These are phyloP conservation scores for Eucalyptus erythrocorys DNA, from an alignment of 345 rosid genomes.

Conservation along the genomic window DNA sequence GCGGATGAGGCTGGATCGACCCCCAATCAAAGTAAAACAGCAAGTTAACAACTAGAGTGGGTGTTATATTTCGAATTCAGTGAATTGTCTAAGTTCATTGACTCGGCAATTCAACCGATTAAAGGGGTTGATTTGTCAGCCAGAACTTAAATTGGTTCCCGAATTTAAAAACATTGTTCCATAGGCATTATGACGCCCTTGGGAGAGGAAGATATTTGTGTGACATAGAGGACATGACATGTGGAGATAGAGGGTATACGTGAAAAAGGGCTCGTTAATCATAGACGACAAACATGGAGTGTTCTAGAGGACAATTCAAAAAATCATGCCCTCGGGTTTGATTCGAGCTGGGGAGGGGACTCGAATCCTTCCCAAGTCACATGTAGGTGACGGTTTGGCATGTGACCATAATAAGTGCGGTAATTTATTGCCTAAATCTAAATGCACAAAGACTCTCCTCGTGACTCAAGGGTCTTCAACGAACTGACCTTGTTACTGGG, in stretches of 20 bases:
- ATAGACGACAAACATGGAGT: background rate
- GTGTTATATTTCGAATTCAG: background rate
- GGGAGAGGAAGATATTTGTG: background rate
- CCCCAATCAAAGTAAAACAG: background rate
- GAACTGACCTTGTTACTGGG: background rate
- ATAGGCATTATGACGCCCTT: background rate
- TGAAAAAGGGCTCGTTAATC: background rate
- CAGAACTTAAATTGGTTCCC: fast-evolving
- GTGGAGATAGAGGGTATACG: background rate
- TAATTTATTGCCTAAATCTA: background rate
- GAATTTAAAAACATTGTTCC: background rate
- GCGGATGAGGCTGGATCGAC: background rate
- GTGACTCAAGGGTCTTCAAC: background rate
- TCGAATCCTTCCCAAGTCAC: background rate
- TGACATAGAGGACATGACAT: background rate
- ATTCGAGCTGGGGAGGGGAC: background rate
- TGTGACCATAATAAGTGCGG: background rate
- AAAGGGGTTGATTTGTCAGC: background rate
- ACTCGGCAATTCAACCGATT: background rate
- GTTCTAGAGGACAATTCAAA: background rate
- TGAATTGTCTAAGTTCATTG: background rate
- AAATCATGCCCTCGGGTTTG: background rate
- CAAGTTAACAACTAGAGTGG: background rate
- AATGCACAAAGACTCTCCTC: background rate
- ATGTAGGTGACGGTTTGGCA: background rate